Evolutionary conservation across 805 yeast genomes (phyloP).

Genomic region (Cyberlindnera mrakii): DNA sequence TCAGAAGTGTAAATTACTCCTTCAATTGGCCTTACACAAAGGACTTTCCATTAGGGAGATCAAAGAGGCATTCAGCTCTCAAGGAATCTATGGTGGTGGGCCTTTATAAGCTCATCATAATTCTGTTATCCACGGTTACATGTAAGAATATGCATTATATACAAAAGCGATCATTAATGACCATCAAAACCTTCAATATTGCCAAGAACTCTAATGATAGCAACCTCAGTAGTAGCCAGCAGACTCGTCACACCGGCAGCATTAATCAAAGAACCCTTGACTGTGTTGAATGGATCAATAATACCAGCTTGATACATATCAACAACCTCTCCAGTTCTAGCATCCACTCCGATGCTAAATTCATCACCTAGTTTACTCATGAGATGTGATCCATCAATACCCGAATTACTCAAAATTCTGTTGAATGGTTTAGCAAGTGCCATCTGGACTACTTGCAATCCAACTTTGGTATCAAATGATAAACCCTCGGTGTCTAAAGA

Average conservation of each 20-base stretch:
- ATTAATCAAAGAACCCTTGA: slow-evolving; percentile 90
- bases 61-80: slow-evolving; percentile 29
- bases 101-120: background rate
- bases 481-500: slow-evolving; percentile 39
- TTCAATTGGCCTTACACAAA: slow-evolving; percentile 46
- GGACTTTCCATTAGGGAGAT: slow-evolving; percentile 29
- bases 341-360: slow-evolving; percentile 87
- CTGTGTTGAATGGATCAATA: slow-evolving; percentile 98
- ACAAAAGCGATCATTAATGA: background rate
- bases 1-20: slow-evolving; percentile 52
- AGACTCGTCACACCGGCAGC: slow-evolving; percentile 97
- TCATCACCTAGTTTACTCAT: slow-evolving; percentile 38
- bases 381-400: slow-evolving; percentile 85
- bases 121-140: background rate
- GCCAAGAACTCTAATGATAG: slow-evolving; percentile 81
- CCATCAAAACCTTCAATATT: slow-evolving; percentile 21
- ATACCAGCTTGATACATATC: slow-evolving; percentile 97
- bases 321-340: slow-evolving; percentile 86
- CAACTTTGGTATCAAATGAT: slow-evolving; percentile 85
- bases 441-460: slow-evolving; percentile 86
- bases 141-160: background rate
- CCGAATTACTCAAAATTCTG: slow-evolving; percentile 93
- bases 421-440: slow-evolving; percentile 95
- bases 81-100: slow-evolving; percentile 38
- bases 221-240: slow-evolving; percentile 97